A percentile compares a stretch with the other conserved stretches of the same genome.
These are phyloP conservation scores for Tricholoma bakamatsutake DNA, from an alignment of 768 basidiomycete genomes.

Conservation along the genomic window DNA sequence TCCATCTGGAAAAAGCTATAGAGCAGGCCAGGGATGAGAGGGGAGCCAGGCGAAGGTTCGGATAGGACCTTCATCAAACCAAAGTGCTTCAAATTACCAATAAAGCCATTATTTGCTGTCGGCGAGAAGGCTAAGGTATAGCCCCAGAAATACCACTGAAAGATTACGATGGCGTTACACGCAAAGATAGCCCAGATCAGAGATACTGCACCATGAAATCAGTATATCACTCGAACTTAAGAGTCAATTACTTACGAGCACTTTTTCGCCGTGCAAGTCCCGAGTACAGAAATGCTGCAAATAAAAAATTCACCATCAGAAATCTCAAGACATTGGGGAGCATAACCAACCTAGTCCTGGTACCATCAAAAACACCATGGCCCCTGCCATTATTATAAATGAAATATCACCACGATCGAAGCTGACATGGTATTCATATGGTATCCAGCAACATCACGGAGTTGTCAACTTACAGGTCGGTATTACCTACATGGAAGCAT, in stretches of 20 bases:
- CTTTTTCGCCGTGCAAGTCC: slow-evolving; percentile 68
- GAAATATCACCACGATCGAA: slow-evolving; percentile 69
- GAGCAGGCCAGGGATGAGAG: slow-evolving; percentile 74
- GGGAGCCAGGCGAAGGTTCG: slow-evolving; percentile 71
- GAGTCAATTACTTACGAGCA: slow-evolving; percentile 30
- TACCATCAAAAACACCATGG: slow-evolving; percentile 74
- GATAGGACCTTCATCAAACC: slow-evolving; percentile 68
- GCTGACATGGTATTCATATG: slow-evolving; percentile 23
- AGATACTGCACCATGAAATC: slow-evolving; percentile 35
- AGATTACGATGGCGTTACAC: slow-evolving; percentile 68
- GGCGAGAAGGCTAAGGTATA: slow-evolving; percentile 83
- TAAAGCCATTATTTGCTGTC: slow-evolving; percentile 67
- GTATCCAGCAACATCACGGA: not conserved
- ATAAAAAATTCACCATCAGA: slow-evolving; percentile 1
- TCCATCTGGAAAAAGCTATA: slow-evolving; percentile 88
- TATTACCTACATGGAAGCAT: slow-evolving; percentile 12
- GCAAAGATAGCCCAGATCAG: slow-evolving; percentile 74
- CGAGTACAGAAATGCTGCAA: slow-evolving; percentile 64
- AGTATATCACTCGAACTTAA: not conserved
- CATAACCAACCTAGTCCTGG: slow-evolving; percentile 54
- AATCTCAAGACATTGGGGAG: not conserved
- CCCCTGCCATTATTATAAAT: slow-evolving; percentile 63
- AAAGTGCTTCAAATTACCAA: slow-evolving; percentile 77
- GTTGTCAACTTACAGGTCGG: slow-evolving; percentile 8
- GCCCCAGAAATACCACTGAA: slow-evolving; percentile 70